Percentiles rank a stretch among this genome's conserved stretches.
These are phyloP conservation scores for Umbelopsis sp. DNA, from an alignment of 192 early-diverging fungal species.

Conservation along the genomic window DNA sequence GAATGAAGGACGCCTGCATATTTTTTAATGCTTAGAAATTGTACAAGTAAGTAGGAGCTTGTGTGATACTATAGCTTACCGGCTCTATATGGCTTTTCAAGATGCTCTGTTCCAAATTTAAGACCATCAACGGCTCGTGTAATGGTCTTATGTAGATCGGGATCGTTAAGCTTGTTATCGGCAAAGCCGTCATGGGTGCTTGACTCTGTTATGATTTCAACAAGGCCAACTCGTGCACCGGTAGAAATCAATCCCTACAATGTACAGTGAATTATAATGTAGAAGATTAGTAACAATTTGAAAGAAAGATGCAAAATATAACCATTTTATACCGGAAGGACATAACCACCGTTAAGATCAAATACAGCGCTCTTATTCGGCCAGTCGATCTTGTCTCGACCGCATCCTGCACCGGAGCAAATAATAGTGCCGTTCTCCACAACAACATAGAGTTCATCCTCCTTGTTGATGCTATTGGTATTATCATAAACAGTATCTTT, in stretches of 20 bases:
- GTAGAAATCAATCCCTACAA: conserved; percentile 55
- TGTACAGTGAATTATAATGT: too few relatives aligned
- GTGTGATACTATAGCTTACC: conserved; percentile 36
- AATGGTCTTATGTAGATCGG: conserved; percentile 27
- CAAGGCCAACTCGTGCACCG: conserved; percentile 57
- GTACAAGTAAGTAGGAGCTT: background rate
- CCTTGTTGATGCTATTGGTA: background rate
- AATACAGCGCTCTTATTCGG: conserved; percentile 36
- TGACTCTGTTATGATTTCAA: conserved; percentile 65
- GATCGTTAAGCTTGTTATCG: conserved; percentile 24
- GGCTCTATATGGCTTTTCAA: conserved; percentile 56
- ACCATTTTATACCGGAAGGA: conserved; percentile 49
- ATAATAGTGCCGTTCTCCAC: conserved; percentile 37
- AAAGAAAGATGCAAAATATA: background rate
- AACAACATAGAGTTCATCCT: conserved; percentile 24
- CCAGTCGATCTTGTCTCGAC: conserved; percentile 31
- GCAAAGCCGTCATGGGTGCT: conserved; percentile 59
- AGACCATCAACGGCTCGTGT: conserved; percentile 64
- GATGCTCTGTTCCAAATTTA: conserved; percentile 59
- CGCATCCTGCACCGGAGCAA: conserved; percentile 41
- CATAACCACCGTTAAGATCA: conserved; percentile 59
- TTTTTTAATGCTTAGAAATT: background rate
- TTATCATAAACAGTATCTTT: conserved; percentile 16
- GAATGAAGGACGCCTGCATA: conserved; percentile 51
- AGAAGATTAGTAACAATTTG: background rate